phyloP scores from a whole-genome alignment of 2,329 filamentous ascomycete genomes.

The Fusarium xylarioides region DNA sequence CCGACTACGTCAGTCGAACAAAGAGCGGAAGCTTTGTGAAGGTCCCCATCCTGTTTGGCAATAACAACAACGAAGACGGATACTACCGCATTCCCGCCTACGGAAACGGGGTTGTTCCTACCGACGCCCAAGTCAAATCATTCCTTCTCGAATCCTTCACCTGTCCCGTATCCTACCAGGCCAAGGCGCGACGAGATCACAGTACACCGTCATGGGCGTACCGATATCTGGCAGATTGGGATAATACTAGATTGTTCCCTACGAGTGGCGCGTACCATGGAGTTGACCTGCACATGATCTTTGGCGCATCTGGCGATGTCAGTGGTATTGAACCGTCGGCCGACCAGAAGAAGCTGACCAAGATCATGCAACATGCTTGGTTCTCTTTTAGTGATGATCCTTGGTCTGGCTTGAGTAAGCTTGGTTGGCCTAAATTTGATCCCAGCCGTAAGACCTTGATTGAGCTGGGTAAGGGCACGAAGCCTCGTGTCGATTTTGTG shows the following conservation, averaged over 20 bases:
- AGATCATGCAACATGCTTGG: slow-evolving; percentile 54
- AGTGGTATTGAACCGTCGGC: slow-evolving; percentile 48
- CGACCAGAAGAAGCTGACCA: slow-evolving; percentile 46
- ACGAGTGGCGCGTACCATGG: slow-evolving; percentile 61
- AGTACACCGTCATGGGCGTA: slow-evolving; percentile 55
- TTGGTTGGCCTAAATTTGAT: slow-evolving; percentile 42
- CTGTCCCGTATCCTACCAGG: slow-evolving; percentile 55
- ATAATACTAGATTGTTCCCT: slow-evolving; percentile 56
- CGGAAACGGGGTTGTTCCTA: slow-evolving; percentile 50
- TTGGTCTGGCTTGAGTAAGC: slow-evolving; percentile 41
- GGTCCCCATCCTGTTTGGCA: slow-evolving; percentile 54
- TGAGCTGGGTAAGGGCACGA: slow-evolving; percentile 13
- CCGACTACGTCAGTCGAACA: slow-evolving; percentile 50
- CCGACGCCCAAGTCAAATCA: slow-evolving; percentile 46
- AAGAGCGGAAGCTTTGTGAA: slow-evolving; percentile 49
- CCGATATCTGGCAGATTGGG: slow-evolving; percentile 60
- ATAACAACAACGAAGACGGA: slow-evolving; percentile 57
- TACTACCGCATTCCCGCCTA: slow-evolving; percentile 58
- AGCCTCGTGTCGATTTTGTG: slow-evolving; percentile 9
- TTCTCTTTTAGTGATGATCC: slow-evolving; percentile 52
- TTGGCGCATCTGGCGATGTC: slow-evolving; percentile 52
- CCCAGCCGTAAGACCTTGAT: slow-evolving; percentile 19
- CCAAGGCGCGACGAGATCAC: slow-evolving; percentile 45
- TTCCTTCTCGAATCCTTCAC: slow-evolving; percentile 58
- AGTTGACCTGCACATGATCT: slow-evolving; percentile 58